Percentiles rank a stretch among this genome's conserved stretches.
Conservation (phyloP, 2,329 filamentous ascomycete species). For the Ceratocystis papillata region DNA sequence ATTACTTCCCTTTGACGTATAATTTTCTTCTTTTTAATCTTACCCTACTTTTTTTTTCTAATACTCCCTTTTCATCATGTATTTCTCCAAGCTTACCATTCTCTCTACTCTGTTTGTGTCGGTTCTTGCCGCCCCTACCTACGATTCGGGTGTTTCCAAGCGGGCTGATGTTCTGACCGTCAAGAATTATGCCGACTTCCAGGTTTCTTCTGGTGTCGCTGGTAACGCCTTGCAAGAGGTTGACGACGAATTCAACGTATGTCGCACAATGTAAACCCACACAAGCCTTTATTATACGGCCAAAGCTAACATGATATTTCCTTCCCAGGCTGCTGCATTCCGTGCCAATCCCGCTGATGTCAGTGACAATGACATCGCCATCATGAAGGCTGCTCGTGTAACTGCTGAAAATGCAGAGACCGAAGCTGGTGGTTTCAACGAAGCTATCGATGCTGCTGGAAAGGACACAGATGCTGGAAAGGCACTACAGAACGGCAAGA, state of each 20-base stretch:
- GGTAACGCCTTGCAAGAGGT: constrained; percentile 46
- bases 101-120: constrained; percentile 33
- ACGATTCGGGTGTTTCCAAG: constrained; percentile 29
- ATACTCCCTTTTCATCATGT: constrained; percentile 30
- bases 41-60: constrained; percentile 12
- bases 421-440: constrained; percentile 41
- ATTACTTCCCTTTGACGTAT: constrained; percentile 8
- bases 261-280: constrained; percentile 20
- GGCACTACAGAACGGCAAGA: constrained; percentile 43
- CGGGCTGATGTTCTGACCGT: constrained; percentile 29
- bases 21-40: constrained; percentile 8
- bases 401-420: constrained; percentile 46
- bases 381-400: constrained; percentile 40
- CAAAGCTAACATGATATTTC: neutral
- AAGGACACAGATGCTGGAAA: constrained; percentile 33
- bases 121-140: constrained; percentile 32
- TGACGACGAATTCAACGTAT: constrained; percentile 43
- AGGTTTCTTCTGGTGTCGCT: constrained; percentile 41
- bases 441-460: constrained; percentile 39
- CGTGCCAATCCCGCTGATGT: constrained; percentile 37
- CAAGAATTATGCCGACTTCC: constrained; percentile 35
- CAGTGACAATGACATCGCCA: constrained; percentile 38
- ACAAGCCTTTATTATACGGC: neutral
- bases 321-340: constrained; percentile 32
- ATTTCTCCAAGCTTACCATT: constrained; percentile 33